Base-by-base conservation (phyloP, 2,329 filamentous ascomycete species). In the Aspergillus sp. region DNA sequence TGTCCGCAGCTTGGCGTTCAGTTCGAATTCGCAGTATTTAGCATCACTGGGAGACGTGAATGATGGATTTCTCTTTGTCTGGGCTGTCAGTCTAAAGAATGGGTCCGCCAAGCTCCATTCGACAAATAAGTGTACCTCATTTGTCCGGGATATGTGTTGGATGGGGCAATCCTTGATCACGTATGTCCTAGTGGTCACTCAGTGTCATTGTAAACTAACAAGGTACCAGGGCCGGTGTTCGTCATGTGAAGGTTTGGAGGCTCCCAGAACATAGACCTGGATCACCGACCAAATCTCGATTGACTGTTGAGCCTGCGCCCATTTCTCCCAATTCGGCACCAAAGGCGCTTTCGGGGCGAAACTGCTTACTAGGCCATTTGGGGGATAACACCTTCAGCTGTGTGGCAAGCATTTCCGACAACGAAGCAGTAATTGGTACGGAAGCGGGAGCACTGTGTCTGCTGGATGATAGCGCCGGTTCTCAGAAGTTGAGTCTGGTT, bases 201-300 rank as follows among this genome's bases (percentile, higher is more conserved):
- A 5, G 7, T 32, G 8, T 39, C 4, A 38, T 40, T 32, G 6
- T 32, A 29, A 46, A 41, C 7, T 44, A 60, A 12, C 34, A 44
- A n/a, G 43, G 12, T 19, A 8, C n/a, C 40, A 63, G 60, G 19
- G 80, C 93, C 27, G 93, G 93, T 9, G 85, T 93, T 44, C 82
- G 93, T 28, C 91, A 96, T 69, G 81, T 96, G 65, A 97, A 96
- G 67, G 79, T 94, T 43, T 98, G 93, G 93, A 83, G 84, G 55
- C 77, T 93, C 7, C 86, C 93, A 33, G 88, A 91, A 28, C 70
- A 59, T 47, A 73, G 62, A 38, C 70, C 75, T 12, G 69, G 70
- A 4, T 85, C 85, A 26, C 84, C 86, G 1, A 72, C 76, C 6
- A 88, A 87, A 61, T 66, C 77, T 59, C 79, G 77, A 52, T 76